These are phyloP conservation scores for Phialophora expanda DNA, from an alignment of 2,329 filamentous ascomycete species.

Conservation along the genomic window DNA sequence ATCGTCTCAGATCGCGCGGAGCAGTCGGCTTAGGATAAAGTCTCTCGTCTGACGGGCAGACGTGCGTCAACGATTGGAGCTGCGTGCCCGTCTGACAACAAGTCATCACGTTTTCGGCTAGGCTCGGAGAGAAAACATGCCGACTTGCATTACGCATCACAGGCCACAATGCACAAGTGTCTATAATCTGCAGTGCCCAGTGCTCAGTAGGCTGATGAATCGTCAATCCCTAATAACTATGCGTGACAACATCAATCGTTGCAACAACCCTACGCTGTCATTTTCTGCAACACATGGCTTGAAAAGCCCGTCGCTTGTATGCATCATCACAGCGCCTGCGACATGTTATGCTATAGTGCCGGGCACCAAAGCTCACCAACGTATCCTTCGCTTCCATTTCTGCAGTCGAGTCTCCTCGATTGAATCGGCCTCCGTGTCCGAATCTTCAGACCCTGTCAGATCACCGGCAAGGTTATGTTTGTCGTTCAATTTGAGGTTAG, in stretches of 20 bases:
- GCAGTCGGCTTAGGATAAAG: background rate
- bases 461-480: conserved; percentile 29
- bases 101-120: background rate
- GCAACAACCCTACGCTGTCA: background rate
- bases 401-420: conserved; percentile 12
- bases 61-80: too few species aligned
- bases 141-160: background rate
- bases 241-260: background rate
- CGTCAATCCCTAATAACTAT: background rate
- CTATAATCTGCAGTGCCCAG: too few species aligned
- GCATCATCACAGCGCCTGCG: background rate
- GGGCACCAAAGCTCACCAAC: conserved; percentile 13
- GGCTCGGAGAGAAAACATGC: background rate
- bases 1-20: background rate
- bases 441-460: background rate
- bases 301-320: background rate
- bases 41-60: background rate
- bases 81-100: background rate
- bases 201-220: too few species aligned
- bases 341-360: background rate
- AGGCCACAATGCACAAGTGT: too few species aligned
- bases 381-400: conserved; percentile 18
- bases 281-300: background rate
- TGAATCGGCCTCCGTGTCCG: background rate
- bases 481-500: conserved; percentile 37